Percentiles rank a stretch among this genome's conserved stretches.
Evolutionary conservation across 768 basidiomycete genomes (phyloP).

Genomic region (Cantharellus cinnabarinus): DNA sequence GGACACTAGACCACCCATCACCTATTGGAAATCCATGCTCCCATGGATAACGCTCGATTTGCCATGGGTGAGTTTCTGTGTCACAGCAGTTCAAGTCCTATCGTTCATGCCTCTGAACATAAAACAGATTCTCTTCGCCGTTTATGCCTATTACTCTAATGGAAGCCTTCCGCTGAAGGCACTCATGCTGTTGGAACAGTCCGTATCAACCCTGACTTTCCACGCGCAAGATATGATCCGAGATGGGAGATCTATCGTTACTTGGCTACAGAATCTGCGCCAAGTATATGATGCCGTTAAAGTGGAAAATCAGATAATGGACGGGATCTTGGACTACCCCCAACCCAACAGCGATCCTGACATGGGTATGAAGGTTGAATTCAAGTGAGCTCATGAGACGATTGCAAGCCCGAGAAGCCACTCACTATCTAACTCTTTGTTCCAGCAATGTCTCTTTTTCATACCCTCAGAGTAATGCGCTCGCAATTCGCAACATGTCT

Average conservation of each 20-base stretch:
- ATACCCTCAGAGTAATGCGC: constrained; percentile 23
- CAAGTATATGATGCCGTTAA: neutral
- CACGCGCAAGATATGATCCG: neutral
- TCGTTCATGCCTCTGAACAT: neutral
- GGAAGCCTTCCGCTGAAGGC: neutral
- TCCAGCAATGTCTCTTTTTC: constrained; percentile 31
- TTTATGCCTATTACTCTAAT: neutral
- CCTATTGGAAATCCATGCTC: neutral
- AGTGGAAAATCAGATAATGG: neutral
- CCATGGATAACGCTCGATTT: neutral
- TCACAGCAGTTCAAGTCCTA: neutral
- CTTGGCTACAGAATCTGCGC: neutral
- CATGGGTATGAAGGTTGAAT: constrained; percentile 8
- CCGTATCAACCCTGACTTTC: neutral
- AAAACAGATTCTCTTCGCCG: neutral
- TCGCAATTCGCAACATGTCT: constrained; percentile 20
- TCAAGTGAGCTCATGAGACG: constrained; percentile 2
- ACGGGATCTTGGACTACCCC: neutral
- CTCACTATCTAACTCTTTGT: neutral
- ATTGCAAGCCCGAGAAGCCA: neutral
- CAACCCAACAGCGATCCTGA: neutral
- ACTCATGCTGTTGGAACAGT: neutral
- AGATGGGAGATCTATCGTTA: neutral
- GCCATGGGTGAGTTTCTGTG: neutral
- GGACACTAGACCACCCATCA: neutral